A percentile compares a stretch with the other conserved stretches of the same genome.
These are phyloP conservation scores for Termitomyces eurrhizus DNA, from an alignment of 768 basidiomycete species.

Conservation along the genomic window DNA sequence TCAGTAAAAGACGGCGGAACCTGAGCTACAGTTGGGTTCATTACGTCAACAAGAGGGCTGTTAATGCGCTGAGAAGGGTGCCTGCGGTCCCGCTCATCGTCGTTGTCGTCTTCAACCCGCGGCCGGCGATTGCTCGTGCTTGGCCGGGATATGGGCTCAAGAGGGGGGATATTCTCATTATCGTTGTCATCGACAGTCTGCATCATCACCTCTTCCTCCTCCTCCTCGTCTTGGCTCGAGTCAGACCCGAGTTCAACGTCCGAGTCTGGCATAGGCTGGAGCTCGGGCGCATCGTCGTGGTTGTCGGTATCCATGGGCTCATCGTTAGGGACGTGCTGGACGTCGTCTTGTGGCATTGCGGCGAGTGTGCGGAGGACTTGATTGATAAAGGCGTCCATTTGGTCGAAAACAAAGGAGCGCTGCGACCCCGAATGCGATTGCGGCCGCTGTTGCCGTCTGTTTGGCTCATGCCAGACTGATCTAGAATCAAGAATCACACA, in stretches of 20 bases:
- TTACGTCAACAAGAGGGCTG: slow-evolving; percentile 15
- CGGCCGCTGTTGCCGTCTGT: slow-evolving; percentile 1
- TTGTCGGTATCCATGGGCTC: neutral
- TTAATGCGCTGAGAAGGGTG: slow-evolving; percentile 59
- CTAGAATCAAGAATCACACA: neutral
- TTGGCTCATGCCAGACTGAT: neutral
- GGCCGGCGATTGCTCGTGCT: slow-evolving; percentile 42
- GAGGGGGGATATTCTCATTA: slow-evolving; percentile 22
- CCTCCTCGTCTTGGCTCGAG: slow-evolving; percentile 5
- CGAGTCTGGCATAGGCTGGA: slow-evolving; percentile 35
- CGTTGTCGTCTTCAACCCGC: slow-evolving; percentile 59
- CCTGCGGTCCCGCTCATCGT: slow-evolving; percentile 57
- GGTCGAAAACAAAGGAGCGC: neutral
- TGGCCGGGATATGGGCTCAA: slow-evolving; percentile 22
- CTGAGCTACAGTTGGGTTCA: neutral
- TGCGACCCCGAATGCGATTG: neutral
- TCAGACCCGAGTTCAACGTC: slow-evolving; percentile 28
- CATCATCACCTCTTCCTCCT: slow-evolving; percentile 18
- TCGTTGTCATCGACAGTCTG: slow-evolving; percentile 28
- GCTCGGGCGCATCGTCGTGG: slow-evolving; percentile 36
- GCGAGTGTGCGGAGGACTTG: slow-evolving; percentile 7
- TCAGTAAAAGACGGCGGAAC: slow-evolving; percentile 6
- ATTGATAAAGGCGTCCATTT: slow-evolving; percentile 9
- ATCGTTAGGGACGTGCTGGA: neutral
- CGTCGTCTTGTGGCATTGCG: neutral